These are phyloP conservation scores for Hyaloscypha variabilis DNA, from an alignment of 495 filamentous ascomycete genomes.

Conservation along the genomic window DNA sequence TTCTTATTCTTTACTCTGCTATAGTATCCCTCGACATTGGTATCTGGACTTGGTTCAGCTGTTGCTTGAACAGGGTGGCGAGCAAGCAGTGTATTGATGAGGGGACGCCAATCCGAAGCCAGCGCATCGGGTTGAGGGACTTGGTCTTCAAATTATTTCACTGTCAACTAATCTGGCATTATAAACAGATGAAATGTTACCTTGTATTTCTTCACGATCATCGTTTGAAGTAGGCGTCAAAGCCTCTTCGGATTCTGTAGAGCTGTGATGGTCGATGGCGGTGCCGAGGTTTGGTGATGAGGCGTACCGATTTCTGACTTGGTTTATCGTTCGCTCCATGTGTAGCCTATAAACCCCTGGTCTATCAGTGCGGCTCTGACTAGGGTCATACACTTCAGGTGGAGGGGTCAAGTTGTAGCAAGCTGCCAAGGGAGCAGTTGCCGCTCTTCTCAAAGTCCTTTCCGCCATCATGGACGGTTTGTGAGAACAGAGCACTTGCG, in stretches of 20 bases:
- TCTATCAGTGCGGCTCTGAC: slow-evolving; percentile 1
- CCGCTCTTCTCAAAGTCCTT: not conserved
- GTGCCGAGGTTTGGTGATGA: not conserved
- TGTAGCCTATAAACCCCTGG: not conserved
- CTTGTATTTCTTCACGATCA: slow-evolving; percentile 3
- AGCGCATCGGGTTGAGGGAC: not conserved
- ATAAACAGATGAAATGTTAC: not conserved
- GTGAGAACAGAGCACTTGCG: not conserved
- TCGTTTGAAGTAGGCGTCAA: slow-evolving; percentile 1
- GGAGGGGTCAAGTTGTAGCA: not conserved
- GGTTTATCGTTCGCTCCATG: not conserved
- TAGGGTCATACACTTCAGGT: not conserved
- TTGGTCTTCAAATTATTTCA: not conserved
- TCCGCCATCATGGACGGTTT: not conserved
- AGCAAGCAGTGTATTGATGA: not conserved
- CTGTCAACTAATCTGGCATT: not conserved
- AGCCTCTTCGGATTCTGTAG: not conserved
- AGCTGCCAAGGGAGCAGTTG: not conserved
- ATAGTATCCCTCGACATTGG: not conserved
- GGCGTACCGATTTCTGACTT: not conserved
- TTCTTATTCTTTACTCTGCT: not conserved
- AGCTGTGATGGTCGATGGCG: not conserved
- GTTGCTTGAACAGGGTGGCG: not conserved
- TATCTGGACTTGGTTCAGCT: not conserved
- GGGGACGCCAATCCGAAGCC: not conserved